These are phyloP conservation scores for Malus asiatica DNA, from an alignment of 306 rosid genomes.

Conservation along the genomic window DNA sequence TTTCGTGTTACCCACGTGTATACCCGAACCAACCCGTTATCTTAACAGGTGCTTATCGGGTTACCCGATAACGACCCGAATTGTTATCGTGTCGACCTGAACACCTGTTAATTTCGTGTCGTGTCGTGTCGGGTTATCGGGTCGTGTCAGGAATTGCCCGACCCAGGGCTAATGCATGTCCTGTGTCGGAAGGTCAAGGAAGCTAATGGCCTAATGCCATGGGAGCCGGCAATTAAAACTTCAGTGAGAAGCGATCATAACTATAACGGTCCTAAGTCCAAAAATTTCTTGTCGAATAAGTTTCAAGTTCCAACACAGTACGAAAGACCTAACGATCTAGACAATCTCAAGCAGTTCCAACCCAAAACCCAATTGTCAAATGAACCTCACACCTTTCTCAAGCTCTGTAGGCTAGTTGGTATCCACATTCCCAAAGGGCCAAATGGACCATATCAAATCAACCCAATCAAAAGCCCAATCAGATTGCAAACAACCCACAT, in stretches of 20 bases:
- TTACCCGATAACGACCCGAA: too few relatives aligned
- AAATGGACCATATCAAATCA: not conserved
- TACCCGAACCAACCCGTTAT: too few relatives aligned
- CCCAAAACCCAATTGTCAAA: not conserved
- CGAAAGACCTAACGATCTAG: accelerated
- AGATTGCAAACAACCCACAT: not conserved
- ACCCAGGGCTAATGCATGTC: not conserved
- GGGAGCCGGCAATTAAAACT: not conserved
- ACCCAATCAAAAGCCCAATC: not conserved
- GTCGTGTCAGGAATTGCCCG: too few relatives aligned
- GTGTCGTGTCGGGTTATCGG: too few relatives aligned
- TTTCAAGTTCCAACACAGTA: too few relatives aligned
- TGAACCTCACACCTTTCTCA: not conserved
- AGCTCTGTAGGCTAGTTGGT: not conserved
- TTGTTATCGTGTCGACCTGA: too few relatives aligned
- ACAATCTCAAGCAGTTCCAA: accelerated
- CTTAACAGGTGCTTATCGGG: too few relatives aligned
- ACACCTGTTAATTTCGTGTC: too few relatives aligned
- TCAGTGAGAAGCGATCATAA: not conserved
- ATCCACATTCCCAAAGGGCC: not conserved
- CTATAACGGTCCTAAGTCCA: too few relatives aligned
- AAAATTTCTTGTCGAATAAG: too few relatives aligned
- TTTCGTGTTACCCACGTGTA: too few relatives aligned
- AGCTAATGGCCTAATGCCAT: not conserved
- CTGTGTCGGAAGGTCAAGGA: not conserved